Base-by-base conservation (phyloP, 2,329 filamentous ascomycete genomes). In the Arthrobotrys megalospora region DNA sequence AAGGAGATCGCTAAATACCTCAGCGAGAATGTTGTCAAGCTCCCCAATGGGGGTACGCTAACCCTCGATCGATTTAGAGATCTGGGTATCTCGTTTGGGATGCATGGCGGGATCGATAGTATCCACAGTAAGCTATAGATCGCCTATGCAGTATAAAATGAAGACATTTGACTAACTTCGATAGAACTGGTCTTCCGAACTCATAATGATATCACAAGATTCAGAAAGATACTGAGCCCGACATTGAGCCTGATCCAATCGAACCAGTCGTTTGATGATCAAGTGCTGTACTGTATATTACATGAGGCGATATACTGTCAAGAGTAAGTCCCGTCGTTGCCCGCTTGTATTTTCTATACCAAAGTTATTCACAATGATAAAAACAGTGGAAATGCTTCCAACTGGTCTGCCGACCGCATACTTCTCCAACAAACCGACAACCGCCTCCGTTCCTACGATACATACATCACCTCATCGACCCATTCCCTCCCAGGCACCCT, bases 301-400 rank as follows among this genome's bases (percentile, higher is more conserved):
- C 95, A 98, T 83, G 95, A 98, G 84, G 88, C 92, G 6, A 91
- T 94, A 81, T 98, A 97, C 86, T 95, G 92, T 83, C 89, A 92
- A 84, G 89, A 89, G 77, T 88, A 75, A 83, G 45, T 28, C 11
- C 21, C 6, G 4, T 60, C 52, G 0, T n/a, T 1, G 19, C 1
- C 52, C 21, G 2, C n/a, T 41, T 60, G 14, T n/a, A 24, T 41
- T 12, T 12, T 10, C 3, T 36, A 16, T 55, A 24, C 21, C 69
- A 81, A 66, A 43, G 79, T 50, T 80, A 68, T 21, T 16, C 14
- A 32, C 41, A 7, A 6, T 50, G n/a, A 41, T 2, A 28, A n/a
- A 48, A 36, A 14, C 38, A 72, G 53, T 3, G 86, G 87, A 6
- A 83, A 88, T 38, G 87, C 89, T 7, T 91, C 93, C 1, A 88